Conservation (phyloP, 768 basidiomycete genomes). For the Suillus placidus region DNA sequence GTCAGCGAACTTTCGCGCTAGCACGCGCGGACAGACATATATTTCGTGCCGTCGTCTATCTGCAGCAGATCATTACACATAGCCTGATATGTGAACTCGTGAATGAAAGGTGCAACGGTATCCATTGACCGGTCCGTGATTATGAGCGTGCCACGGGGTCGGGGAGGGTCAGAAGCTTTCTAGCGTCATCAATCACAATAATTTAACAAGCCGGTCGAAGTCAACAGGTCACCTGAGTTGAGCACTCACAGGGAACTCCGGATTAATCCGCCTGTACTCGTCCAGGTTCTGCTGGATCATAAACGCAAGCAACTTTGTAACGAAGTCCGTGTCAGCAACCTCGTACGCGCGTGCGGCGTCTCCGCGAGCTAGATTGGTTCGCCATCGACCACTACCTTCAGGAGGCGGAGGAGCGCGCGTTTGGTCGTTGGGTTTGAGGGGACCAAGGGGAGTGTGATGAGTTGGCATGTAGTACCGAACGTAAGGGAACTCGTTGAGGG, state of each 20-base stretch:
- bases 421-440: conserved; percentile 68
- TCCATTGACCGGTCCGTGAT: conserved; percentile 99
- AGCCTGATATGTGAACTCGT: conserved; percentile 99
- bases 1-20: conserved; percentile 1
- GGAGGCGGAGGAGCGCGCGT: conserved; percentile 68
- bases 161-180: conserved; percentile 57
- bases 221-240: background rate
- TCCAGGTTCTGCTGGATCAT: conserved; percentile 85
- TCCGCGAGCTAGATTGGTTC: conserved; percentile 79
- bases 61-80: conserved; percentile 96
- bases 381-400: conserved; percentile 71
- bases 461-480: conserved; percentile 91
- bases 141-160: conserved; percentile 80
- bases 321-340: conserved; percentile 71
- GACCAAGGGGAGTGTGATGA: conserved; percentile 81
- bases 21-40: conserved; percentile 63
- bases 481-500: conserved; percentile 88
- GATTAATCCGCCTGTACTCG: conserved; percentile 82
- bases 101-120: conserved; percentile 83
- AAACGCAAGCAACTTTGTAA: conserved; percentile 81
- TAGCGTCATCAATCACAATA: conserved; percentile 24
- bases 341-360: conserved; percentile 69
- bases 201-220: conserved; percentile 4
- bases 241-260: conserved; percentile 82
- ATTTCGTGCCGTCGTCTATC: conserved; percentile 83